Evolutionary conservation across 306 rosid species (phyloP), one percentile per base, ranked within the genome.

Genomic region (Cucurbita pepo): DNA sequence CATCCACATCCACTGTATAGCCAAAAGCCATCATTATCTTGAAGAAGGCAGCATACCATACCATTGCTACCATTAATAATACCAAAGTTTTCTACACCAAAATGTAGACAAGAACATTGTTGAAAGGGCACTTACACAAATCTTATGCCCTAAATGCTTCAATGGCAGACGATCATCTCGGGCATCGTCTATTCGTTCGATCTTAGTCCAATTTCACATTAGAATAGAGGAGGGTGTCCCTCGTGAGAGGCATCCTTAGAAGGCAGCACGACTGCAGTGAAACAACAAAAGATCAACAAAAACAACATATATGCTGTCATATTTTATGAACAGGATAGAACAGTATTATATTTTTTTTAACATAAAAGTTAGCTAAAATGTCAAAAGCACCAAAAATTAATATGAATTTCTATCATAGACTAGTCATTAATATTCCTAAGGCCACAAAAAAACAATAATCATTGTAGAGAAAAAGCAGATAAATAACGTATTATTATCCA

Each of bases 171-270:
- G 76, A 73, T 50, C 74, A 71, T 63, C 81, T 78, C 85, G 18
- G 76, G 67, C 52, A 70, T 47, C 52, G 56, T 47, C 74, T 10
- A 69, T 66, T 59, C 21, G 43, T 53, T 56, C 59, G 75, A 72
- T 34, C 80, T 79, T 82, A 91, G 74, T 91, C 97, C 73, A 91
- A 87, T 84, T 92, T 92, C 82, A 92, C 95, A 44, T 86, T 92
- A 44, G 97, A 88, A 80, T 89, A 92, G 16, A 92, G 86, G 69
- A 92, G 90, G 2, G 97, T 92, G 87, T 92, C 97, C 85, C 81
- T 89, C 36, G 96, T 88, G 72, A 89, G 76, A 15, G 95, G 89
- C 97, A 92, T 89, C 58, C 86, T 77, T 73, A 86, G 7, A 75
- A 92, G 92, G 82, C 86, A 90, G 82, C 81, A 40, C 38, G 81